Evolutionary conservation across 2,329 filamentous ascomycete species (phyloP), one percentile per base, ranked within the genome.

Genomic region (Aspergillus candidus): DNA sequence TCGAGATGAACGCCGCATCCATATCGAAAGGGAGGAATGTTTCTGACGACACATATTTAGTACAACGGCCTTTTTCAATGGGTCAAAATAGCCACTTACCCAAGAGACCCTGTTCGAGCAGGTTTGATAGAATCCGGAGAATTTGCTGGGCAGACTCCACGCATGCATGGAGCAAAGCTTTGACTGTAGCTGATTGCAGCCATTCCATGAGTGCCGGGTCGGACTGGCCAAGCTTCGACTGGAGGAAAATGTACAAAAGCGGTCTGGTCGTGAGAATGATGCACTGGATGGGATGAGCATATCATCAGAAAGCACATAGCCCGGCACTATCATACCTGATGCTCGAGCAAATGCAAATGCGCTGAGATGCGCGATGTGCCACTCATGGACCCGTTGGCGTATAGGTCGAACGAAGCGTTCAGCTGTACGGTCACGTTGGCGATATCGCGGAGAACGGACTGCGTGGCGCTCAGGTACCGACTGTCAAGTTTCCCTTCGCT

Each of bases 1-100:
- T 67, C 0, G 71, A 68, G 0, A 68, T 64, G 12, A 70, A 73
- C 0, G 69, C 51, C 0, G 68, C 59, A 18, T 74, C 70, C 0
- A 72, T 60, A 42, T 74, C 70, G 43, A 71, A 72, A 0, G 71
- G 69, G 0, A 73, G 56, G 43, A 73, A 73, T 0, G 63, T 67
- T 54, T 72, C 70, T 72, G 10, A 27, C 5, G 7, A 8, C 6
- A 27, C 6, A 8, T 10, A 10, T 27, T 27, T 7, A 27, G 7
- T 10, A 27, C 22, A 27, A 27, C 6, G 22, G 22, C 7, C 18
- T 10, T 27, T 27, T 27, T 27, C 6, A 10, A 27, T 10, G 8
- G 22, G 2, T 10, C 22, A 10, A 27, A 27, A 27, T 27, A 10
- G 22, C 8, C 6, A 10, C 0, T n/a, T 38, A 38, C 36, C 36